A percentile compares a stretch with the other conserved stretches of the same genome.
These are phyloP conservation scores for Russula virescens DNA, from an alignment of 768 basidiomycete genomes.

Conservation along the genomic window DNA sequence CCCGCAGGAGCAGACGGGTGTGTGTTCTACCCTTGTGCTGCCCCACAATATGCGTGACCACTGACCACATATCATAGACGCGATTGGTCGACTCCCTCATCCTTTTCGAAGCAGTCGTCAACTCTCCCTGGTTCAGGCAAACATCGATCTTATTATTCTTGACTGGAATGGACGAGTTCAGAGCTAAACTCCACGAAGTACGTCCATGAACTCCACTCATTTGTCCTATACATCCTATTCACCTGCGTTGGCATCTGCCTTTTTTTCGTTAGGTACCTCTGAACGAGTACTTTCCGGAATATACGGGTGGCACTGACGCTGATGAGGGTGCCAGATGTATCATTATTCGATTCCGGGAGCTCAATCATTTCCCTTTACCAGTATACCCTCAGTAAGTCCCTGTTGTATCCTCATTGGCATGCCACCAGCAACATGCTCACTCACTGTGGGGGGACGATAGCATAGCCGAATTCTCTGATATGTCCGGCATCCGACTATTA, in stretches of 20 bases:
- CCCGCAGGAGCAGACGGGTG: background rate
- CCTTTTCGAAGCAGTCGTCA: constrained; percentile 48
- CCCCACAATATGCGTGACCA: background rate
- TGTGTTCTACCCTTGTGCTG: constrained; percentile 6
- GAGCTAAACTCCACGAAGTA: constrained; percentile 42
- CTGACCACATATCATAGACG: constrained; percentile 35
- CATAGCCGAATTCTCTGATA: background rate
- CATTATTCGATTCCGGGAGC: constrained; percentile 43
- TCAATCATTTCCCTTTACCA: constrained; percentile 37
- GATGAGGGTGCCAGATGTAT: constrained; percentile 44
- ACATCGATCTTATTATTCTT: constrained; percentile 39
- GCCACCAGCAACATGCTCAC: background rate
- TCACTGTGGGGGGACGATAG: background rate
- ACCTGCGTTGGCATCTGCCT: no score
- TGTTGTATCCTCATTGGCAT: background rate
- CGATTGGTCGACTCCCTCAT: constrained; percentile 44
- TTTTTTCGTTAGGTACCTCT: constrained; percentile 25
- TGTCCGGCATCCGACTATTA: background rate
- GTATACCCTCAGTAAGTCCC: constrained; percentile 53
- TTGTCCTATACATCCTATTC: background rate
- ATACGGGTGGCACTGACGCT: constrained; percentile 40
- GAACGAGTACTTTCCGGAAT: constrained; percentile 37
- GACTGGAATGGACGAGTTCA: constrained; percentile 45
- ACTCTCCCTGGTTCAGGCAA: constrained; percentile 44
- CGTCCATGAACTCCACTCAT: background rate